These are phyloP conservation scores for Naganishia sp. DNA, from an alignment of 1,284 basidiomycete genomes.

Conservation along the genomic window DNA sequence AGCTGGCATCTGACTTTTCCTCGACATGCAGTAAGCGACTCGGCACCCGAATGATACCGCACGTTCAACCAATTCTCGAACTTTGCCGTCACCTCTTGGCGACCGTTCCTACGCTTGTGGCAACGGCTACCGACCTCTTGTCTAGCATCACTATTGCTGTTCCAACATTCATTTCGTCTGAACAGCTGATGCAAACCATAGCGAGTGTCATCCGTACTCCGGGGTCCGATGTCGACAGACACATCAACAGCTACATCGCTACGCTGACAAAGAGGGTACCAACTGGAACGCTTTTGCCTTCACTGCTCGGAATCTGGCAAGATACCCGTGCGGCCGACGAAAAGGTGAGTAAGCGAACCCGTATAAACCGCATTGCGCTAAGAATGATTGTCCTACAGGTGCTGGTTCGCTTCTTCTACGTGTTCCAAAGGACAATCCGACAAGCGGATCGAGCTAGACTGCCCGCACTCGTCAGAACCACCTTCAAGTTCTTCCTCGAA, in stretches of 20 bases:
- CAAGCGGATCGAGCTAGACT: slow-evolving; percentile 67
- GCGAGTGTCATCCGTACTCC: slow-evolving; percentile 44
- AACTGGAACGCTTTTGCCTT: slow-evolving; percentile 66
- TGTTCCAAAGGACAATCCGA: slow-evolving; percentile 67
- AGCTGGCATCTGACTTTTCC: not conserved
- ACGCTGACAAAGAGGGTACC: slow-evolving; percentile 69
- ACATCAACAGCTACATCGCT: slow-evolving; percentile 52
- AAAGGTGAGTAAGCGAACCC: slow-evolving; percentile 32
- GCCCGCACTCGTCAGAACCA: slow-evolving; percentile 66
- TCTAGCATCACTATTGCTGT: slow-evolving; percentile 46
- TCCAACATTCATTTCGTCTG: slow-evolving; percentile 53
- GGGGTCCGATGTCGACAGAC: slow-evolving; percentile 27
- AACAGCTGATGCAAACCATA: slow-evolving; percentile 54
- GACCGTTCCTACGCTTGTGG: slow-evolving; percentile 23
- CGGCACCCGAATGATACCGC: slow-evolving; percentile 82
- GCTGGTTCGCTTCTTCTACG: slow-evolving; percentile 62
- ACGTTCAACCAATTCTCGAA: slow-evolving; percentile 70
- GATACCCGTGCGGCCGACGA: slow-evolving; percentile 40
- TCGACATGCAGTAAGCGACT: slow-evolving; percentile 63
- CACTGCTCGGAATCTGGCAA: slow-evolving; percentile 58
- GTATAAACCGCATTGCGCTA: not conserved
- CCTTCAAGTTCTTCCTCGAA: slow-evolving; percentile 81
- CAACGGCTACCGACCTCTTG: slow-evolving; percentile 30
- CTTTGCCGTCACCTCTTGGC: slow-evolving; percentile 59
- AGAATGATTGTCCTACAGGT: slow-evolving; percentile 26